Conservation (phyloP, 2,329 filamentous ascomycete genomes). For the Verticillium tricorpus region DNA sequence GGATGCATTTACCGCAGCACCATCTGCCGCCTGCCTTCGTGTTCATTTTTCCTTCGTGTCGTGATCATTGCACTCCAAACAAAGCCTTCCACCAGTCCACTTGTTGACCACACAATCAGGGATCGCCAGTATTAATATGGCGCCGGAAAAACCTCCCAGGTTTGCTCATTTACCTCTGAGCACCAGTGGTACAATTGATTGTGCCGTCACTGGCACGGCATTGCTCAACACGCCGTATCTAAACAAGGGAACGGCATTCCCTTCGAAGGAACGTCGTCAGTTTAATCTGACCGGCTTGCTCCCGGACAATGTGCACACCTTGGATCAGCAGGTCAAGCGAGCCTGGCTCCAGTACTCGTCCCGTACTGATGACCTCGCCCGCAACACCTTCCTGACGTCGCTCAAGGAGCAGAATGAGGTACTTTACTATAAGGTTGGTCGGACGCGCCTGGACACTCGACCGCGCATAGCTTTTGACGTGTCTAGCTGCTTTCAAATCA, state of each 20-base stretch:
- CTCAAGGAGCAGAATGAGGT: slow-evolving; percentile 84
- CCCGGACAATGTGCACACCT: slow-evolving; percentile 65
- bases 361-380: slow-evolving; percentile 61
- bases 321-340: slow-evolving; percentile 71
- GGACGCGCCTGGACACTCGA: background rate
- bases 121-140: background rate
- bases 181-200: slow-evolving; percentile 29
- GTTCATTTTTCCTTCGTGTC: background rate
- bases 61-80: background rate
- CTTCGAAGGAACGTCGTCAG: slow-evolving; percentile 58
- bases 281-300: slow-evolving; percentile 73
- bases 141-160: slow-evolving; percentile 12
- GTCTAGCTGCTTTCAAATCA: slow-evolving; percentile 67
- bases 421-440: slow-evolving; percentile 65
- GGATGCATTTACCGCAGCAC: too few species aligned
- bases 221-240: slow-evolving; percentile 37
- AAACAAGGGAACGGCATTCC: slow-evolving; percentile 82
- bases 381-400: slow-evolving; percentile 84
- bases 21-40: too few species aligned
- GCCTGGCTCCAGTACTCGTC: slow-evolving; percentile 76
- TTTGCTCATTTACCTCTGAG: slow-evolving; percentile 28
- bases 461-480: background rate
- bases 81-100: too few species aligned
- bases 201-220: slow-evolving; percentile 28
- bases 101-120: background rate